Evolutionary conservation across 2,329 filamentous ascomycete species (phyloP), one percentile per base, ranked within the genome.

Genomic region (Penicillium sp.): DNA sequence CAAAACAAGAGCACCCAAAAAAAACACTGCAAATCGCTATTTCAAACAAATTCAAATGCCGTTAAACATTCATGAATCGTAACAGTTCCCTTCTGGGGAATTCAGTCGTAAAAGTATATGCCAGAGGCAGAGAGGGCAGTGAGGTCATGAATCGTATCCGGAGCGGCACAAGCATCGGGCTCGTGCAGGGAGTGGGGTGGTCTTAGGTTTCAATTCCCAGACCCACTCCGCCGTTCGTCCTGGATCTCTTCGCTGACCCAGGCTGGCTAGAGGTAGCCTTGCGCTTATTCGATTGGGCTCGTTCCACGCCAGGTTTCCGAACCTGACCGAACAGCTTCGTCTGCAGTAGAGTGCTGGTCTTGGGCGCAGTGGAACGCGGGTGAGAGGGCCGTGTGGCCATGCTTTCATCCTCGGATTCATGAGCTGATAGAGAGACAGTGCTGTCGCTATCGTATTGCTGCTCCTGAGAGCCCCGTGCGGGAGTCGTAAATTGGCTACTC

Each of bases 381-480:
- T 60, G 53, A 10, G 51, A 55, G 19, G 55, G 54, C 8, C 46
- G 54, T n/a, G 39, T 19, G 5, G 42, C 43, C 24, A 51, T n/a
- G 21, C 16, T 83, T 36, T 89, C 86, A 48, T 81, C 83, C 10
- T 83, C 81, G 8, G 67, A 73, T 45, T 82, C 80, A 7, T 71
- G 68, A 39, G 84, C 83, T 1, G 82, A 83, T 18, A 84, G 87
- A 1, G 91, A 94, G 45, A 94, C 92, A 1, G 91, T 95, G 75
- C 90, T 93, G 71, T 95, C 91, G 55, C 90, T 86, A 71, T 91
- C 92, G 72, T 87, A 62, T 63, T 69, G 65, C 37, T 79, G 77
- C 18, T 80, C 79, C 3, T 76, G 76, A 13, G 58, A 79, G 69
- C 89, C 77, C 62, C 62, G 68, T 4, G 82, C 79, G 0, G 87